Conservation (phyloP, 192 early-diverging fungal species). For the Dissophora globulifera region DNA sequence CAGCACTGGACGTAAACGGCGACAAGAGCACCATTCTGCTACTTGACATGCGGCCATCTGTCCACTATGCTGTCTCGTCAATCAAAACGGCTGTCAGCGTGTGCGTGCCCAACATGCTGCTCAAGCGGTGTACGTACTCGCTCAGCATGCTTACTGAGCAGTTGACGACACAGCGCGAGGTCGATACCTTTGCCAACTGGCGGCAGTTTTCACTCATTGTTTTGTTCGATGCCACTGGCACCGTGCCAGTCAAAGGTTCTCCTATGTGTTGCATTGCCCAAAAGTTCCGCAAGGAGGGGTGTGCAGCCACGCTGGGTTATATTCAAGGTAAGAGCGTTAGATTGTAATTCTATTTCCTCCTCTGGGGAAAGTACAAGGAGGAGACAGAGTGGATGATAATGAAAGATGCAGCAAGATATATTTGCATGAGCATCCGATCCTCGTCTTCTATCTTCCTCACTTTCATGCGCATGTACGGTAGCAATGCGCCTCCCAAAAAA, state of each 20-base stretch:
- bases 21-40: constrained; percentile 55
- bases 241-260: constrained; percentile 58
- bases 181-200: constrained; percentile 61
- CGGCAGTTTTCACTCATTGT: constrained; percentile 66
- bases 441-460: too few relatives aligned
- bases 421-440: too few relatives aligned
- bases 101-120: constrained; percentile 76
- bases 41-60: constrained; percentile 76
- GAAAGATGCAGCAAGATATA: too few relatives aligned
- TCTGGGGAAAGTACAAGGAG: too few relatives aligned
- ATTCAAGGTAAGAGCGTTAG: constrained; percentile 51
- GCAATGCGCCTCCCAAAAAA: too few relatives aligned
- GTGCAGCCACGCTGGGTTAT: constrained; percentile 51
- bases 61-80: constrained; percentile 60
- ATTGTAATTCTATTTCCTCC: not conserved
- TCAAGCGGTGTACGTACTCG: constrained; percentile 74
- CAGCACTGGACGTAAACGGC: constrained; percentile 1
- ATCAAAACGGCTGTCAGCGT: constrained; percentile 72
- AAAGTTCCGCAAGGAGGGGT: constrained; percentile 69
- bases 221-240: constrained; percentile 71
- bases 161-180: constrained; percentile 62
- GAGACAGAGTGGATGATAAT: too few relatives aligned
- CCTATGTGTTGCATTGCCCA: constrained; percentile 63
- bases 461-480: too few relatives aligned
- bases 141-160: constrained; percentile 70